Percentiles rank a stretch among this genome's conserved stretches.
Conservation (phyloP, 2,329 filamentous ascomycete genomes). For the Stagonosporopsis tanaceti region DNA sequence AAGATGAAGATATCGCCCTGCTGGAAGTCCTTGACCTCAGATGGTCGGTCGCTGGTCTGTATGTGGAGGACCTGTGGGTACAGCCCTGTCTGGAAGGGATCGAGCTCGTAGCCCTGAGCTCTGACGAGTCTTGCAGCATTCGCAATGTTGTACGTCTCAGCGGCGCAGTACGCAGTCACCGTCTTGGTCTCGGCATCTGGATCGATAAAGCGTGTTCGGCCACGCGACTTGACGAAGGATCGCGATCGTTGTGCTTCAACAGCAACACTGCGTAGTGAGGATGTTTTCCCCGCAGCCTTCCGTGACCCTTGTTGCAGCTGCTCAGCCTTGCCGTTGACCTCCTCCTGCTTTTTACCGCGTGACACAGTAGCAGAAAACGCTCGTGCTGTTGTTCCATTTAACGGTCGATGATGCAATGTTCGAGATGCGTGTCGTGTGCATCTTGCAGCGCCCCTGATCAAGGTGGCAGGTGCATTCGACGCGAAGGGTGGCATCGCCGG, state of each 20-base stretch:
- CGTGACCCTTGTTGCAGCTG: conserved; percentile 31
- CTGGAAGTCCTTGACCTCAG: conserved; percentile 58
- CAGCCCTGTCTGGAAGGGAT: conserved; percentile 68
- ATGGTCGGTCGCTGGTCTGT: conserved; percentile 52
- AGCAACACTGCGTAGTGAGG: conserved; percentile 83
- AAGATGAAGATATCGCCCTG: conserved; percentile 92
- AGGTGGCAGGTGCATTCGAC: conserved; percentile 7
- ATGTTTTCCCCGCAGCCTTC: conserved; percentile 46
- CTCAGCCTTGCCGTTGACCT: conserved; percentile 21
- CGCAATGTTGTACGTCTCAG: conserved; percentile 70
- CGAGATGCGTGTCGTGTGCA: conserved; percentile 18
- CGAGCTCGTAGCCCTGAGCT: conserved; percentile 67
- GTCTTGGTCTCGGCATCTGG: conserved; percentile 58
- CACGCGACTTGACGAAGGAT: conserved; percentile 60
- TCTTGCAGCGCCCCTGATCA: conserved; percentile 3
- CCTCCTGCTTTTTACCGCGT: conserved; percentile 33
- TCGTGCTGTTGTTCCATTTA: conserved; percentile 20
- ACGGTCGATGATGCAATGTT: conserved; percentile 7
- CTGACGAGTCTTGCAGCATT: conserved; percentile 65
- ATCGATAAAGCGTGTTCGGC: conserved; percentile 55
- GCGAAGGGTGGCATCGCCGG: conserved; percentile 10
- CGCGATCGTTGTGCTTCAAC: conserved; percentile 78
- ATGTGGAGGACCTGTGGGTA: conserved; percentile 73
- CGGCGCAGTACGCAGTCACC: conserved; percentile 71
- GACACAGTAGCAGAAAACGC: conserved; percentile 27